Evolutionary conservation across 1,284 basidiomycete species (phyloP).

Genomic region (Puccinia novopanici): DNA sequence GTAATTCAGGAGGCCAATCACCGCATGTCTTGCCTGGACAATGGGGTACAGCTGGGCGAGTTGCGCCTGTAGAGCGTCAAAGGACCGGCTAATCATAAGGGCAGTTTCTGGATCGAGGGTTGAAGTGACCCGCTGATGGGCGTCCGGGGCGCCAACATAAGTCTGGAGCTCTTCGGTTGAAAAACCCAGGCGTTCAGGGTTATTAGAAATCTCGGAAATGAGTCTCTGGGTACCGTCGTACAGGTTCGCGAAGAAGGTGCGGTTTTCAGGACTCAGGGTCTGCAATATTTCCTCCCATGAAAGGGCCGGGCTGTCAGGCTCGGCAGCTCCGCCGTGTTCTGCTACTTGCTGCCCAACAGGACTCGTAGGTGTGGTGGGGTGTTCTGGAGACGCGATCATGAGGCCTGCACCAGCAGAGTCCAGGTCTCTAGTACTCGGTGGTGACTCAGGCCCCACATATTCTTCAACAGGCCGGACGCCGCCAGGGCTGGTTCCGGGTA

Average conservation of each 20-base stretch:
- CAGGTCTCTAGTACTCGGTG: neutral
- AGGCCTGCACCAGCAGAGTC: neutral
- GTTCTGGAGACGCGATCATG: neutral
- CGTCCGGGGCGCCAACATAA: neutral
- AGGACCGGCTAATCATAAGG: neutral
- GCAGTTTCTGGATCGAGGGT: neutral
- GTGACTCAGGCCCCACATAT: neutral
- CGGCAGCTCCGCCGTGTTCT: neutral
- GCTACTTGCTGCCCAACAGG: neutral
- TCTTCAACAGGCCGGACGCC: constrained; percentile 1
- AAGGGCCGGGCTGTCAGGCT: neutral
- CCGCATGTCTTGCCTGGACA: neutral
- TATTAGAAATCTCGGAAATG: neutral
- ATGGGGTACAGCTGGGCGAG: neutral
- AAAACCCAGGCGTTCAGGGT: neutral
- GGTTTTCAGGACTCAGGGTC: neutral
- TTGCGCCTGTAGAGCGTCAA: neutral
- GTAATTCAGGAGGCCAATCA: neutral
- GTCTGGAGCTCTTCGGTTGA: neutral
- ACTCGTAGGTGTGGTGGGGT: neutral
- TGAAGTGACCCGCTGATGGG: neutral
- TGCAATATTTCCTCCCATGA: neutral
- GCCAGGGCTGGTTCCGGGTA: neutral
- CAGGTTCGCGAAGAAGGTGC: neutral
- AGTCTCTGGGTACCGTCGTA: neutral